These are phyloP conservation scores for Cryptosporidium xiaoi DNA, from an alignment of 169 alveolate species.

Conservation along the genomic window DNA sequence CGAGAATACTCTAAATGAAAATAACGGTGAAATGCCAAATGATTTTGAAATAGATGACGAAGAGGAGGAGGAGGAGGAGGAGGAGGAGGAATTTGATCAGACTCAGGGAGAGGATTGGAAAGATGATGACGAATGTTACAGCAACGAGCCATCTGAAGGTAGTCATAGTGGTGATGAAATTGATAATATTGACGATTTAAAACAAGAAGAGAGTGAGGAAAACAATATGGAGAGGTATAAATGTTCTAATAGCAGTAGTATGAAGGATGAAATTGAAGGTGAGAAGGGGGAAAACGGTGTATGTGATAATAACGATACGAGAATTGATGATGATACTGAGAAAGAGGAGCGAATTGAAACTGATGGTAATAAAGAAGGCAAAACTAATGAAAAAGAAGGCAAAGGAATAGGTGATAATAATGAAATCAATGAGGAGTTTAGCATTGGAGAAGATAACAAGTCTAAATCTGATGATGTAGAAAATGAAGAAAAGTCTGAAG, in stretches of 20 bases:
- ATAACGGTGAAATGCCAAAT: conserved; percentile 76
- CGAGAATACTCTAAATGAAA: conserved; percentile 24
- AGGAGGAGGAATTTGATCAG: conserved; percentile 30
- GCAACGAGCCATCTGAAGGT: not conserved
- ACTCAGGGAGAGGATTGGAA: conserved; percentile 17
- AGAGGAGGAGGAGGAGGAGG: not conserved
- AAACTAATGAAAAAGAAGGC: not conserved
- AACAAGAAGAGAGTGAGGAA: conserved; percentile 36
- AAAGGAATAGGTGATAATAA: conserved; percentile 4
- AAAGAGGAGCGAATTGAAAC: conserved; percentile 75
- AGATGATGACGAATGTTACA: not conserved
- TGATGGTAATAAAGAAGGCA: conserved; percentile 1
- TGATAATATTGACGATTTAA: conserved; percentile 5
- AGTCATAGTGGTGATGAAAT: not conserved
- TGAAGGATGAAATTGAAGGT: conserved; percentile 76
- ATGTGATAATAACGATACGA: conserved; percentile 69
- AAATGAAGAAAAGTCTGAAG: conserved; percentile 4
- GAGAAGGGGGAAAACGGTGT: conserved; percentile 78
- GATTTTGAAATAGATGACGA: conserved; percentile 70
- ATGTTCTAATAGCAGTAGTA: conserved; percentile 75
- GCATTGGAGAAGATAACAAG: conserved; percentile 24
- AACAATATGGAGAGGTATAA: conserved; percentile 75
- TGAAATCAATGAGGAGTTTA: conserved; percentile 11
- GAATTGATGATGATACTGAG: conserved; percentile 25
- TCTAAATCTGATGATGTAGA: conserved; percentile 4